Evolutionary conservation across 306 rosid genomes (phyloP).

Genomic region (Bauhinia variegata): DNA sequence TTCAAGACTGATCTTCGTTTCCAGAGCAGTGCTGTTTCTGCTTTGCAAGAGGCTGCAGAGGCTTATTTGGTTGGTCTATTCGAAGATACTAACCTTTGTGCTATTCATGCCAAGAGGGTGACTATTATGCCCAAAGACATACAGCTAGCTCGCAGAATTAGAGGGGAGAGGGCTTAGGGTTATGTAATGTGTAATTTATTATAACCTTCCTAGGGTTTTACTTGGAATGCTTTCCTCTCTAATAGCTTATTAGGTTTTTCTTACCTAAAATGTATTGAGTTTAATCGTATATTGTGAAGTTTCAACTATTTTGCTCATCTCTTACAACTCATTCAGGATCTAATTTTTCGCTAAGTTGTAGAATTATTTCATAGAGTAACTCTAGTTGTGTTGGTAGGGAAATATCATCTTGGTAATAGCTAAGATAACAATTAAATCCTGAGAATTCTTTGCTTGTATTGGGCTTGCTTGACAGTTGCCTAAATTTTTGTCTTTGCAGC

Average conservation of each 20-base stretch:
- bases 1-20: slow-evolving; percentile 73
- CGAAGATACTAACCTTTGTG: slow-evolving; percentile 68
- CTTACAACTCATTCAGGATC: no score
- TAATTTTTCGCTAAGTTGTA: no score
- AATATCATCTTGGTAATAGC: background rate
- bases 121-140: slow-evolving; percentile 76
- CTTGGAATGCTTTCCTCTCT: slow-evolving; percentile 29
- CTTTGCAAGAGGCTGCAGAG: slow-evolving; percentile 60
- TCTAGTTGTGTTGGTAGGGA: no score
- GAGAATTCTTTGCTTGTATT: no score
- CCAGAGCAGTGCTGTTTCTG: slow-evolving; percentile 60
- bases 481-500: no score
- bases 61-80: slow-evolving; percentile 65
- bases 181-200: background rate
- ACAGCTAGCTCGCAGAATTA: slow-evolving; percentile 66
- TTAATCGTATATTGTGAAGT: background rate
- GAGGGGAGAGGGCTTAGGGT: slow-evolving; percentile 61
- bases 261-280: no score
- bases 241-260: no score
- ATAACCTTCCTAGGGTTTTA: background rate
- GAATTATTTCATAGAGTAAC: no score
- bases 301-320: no score
- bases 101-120: slow-evolving; percentile 66
- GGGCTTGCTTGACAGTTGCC: no score
- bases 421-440: no score